Percentiles rank a stretch among this genome's conserved stretches.
Conservation (phyloP, 2,329 filamentous ascomycete species). For the Neopestalotiopsis sp. region DNA sequence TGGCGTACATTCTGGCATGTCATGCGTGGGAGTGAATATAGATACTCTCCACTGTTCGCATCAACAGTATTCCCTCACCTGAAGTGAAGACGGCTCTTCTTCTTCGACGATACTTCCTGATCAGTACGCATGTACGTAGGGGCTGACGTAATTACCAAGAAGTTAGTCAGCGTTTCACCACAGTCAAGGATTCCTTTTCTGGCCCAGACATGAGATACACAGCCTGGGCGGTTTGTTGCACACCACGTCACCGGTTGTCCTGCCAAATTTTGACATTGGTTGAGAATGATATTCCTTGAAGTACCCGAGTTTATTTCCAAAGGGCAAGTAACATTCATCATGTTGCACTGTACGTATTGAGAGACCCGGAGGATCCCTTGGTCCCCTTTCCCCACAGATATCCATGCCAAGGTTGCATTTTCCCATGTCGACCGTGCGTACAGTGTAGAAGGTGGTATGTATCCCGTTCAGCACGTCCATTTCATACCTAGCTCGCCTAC, state of each 20-base stretch:
- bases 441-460: no score
- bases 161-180: not conserved
- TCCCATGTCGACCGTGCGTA: no score
- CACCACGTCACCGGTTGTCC: not conserved
- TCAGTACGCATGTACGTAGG: not conserved
- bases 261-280: not conserved
- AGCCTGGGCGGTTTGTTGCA: not conserved
- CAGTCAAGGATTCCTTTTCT: not conserved
- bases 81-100: not conserved
- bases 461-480: not conserved
- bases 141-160: conserved; percentile 1
- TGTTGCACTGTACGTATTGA: not conserved
- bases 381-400: no score
- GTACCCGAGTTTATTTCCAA: no score
- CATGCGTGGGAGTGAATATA: not conserved
- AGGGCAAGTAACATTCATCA: no score
- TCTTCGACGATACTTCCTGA: not conserved
- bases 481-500: no score
- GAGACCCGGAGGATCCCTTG: not conserved
- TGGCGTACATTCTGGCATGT: not conserved
- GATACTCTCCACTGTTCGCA: not conserved
- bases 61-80: not conserved
- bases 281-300: not conserved
- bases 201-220: not conserved
- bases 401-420: no score